Conservation (phyloP, 345 rosid genomes). For the Trapa incisa region DNA sequence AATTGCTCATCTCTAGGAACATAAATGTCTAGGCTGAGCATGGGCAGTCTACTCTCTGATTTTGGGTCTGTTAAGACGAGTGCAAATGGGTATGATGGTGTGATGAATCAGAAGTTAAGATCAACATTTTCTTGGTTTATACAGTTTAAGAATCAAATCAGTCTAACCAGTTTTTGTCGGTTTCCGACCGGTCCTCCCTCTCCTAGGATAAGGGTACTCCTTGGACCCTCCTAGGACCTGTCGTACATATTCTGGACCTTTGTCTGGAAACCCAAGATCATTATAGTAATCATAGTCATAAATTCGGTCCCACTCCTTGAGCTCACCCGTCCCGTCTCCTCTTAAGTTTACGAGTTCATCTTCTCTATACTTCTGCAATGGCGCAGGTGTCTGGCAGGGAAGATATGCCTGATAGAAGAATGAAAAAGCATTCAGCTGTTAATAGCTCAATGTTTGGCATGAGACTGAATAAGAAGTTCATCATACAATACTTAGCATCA, state of each 20-base stretch:
- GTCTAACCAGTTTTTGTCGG: slow-evolving; percentile 12
- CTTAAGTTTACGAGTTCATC: slow-evolving; percentile 18
- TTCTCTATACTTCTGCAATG: slow-evolving; percentile 20
- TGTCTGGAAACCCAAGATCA: slow-evolving; percentile 28
- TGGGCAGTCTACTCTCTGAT: slow-evolving; percentile 14
- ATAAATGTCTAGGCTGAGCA: slow-evolving; percentile 9
- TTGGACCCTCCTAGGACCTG: slow-evolving; percentile 21
- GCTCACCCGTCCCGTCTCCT: slow-evolving; percentile 31
- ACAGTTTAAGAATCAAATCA: not conserved
- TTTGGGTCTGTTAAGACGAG: slow-evolving; percentile 14
- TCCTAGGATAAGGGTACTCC: slow-evolving; percentile 21
- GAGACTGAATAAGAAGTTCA: not conserved
- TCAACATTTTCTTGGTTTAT: not conserved
- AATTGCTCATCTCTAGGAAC: slow-evolving; percentile 28
- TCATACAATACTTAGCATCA: not conserved
- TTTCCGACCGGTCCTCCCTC: slow-evolving; percentile 26
- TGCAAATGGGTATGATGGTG: not conserved
- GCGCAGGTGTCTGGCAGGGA: slow-evolving; percentile 27
- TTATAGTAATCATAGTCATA: slow-evolving; percentile 33
- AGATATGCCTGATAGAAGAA: slow-evolving; percentile 17
- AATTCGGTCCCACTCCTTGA: slow-evolving; percentile 20
- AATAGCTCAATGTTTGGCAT: not conserved
- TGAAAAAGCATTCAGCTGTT: not conserved
- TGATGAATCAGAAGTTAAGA: not conserved
- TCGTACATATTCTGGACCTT: slow-evolving; percentile 4